Evolutionary conservation across 305 asterid species (phyloP).

Genomic region (Fraxinus velutina): DNA sequence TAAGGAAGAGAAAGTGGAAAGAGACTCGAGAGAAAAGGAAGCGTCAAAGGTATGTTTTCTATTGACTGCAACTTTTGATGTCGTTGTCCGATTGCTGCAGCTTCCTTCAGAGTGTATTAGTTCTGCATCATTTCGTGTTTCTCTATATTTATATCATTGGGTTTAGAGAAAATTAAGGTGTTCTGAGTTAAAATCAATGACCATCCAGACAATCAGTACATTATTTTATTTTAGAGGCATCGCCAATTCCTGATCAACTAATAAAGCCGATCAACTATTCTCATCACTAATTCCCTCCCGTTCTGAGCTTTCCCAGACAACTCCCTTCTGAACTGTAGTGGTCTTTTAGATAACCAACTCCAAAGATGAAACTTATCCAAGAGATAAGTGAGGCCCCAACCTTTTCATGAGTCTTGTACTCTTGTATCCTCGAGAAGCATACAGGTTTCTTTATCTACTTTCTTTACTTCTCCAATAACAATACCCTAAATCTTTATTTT

Average conservation of each 20-base stretch:
- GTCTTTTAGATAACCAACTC: constrained; percentile 12
- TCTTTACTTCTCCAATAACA: constrained; percentile 9
- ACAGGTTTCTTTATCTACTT: constrained; percentile 6
- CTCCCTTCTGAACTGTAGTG: constrained; percentile 10
- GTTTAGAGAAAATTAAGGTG: background rate
- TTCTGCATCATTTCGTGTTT: constrained; percentile 14
- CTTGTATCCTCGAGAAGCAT: background rate
- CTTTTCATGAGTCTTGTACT: background rate
- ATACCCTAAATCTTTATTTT: background rate
- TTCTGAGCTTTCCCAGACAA: background rate
- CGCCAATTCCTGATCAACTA: background rate
- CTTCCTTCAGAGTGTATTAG: background rate
- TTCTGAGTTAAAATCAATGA: background rate
- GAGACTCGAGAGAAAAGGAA: constrained; percentile 74
- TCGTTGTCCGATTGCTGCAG: background rate
- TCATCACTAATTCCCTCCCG: background rate
- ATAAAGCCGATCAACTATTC: background rate
- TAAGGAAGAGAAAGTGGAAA: constrained; percentile 92
- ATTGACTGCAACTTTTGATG: background rate
- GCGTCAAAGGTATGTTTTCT: constrained; percentile 62
- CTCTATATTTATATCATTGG: background rate
- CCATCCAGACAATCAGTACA: background rate
- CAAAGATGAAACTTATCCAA: background rate
- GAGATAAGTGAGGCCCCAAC: constrained; percentile 5
- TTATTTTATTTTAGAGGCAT: background rate